Evolutionary conservation across 768 basidiomycete genomes (phyloP), one percentile per base, ranked within the genome.

Genomic region (Sporobolomyces pararoseus): DNA sequence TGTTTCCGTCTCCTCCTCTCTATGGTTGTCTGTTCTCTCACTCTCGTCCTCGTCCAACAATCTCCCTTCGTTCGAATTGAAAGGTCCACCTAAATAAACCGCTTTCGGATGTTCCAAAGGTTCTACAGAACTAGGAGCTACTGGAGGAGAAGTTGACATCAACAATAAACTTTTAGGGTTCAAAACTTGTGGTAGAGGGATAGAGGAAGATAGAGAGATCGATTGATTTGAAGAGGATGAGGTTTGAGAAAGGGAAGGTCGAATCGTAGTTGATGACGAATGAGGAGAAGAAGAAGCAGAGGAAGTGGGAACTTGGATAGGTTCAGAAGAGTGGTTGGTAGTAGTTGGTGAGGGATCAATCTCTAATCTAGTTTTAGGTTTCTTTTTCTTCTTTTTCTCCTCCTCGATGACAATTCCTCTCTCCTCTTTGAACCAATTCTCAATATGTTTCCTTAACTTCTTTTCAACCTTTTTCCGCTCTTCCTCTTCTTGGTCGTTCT

Each of bases 51-150:
- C n/a, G n/a, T n/a, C 32, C 17, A 34, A 25, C 31, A 37, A 6
- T 27, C 49, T 42, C 5, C 27, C 21, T 35, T 21, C 55, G 47
- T 27, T 42, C 39, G 9, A 12, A 4, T 12, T 37, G 17, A 31
- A 49, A 6, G 55, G 55, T 39, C 57, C 49, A 50, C 57, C 65
- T n/a, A 19, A 46, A 32, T 51, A 57, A 32, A 50, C 29, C 21
- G 55, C 58, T n/a, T 37, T 27, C 46, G 54, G 64, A 31, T 61
- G 59, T n/a, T 46, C 59, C 27, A 34, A 16, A 2, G 59, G 59
- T 49, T 49, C 59, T 27, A 61, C 21, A 27, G 59, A 61, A 5
- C 2, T 16, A 13, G 59, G 59, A 14, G 59, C 13, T 23, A n/a
- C 29, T 31, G 59, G 59, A 34, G 59, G 59, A 21, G 31, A 32